Base-by-base conservation (phyloP, 2,329 filamentous ascomycete species). In the Cryphonectria carpinicola region DNA sequence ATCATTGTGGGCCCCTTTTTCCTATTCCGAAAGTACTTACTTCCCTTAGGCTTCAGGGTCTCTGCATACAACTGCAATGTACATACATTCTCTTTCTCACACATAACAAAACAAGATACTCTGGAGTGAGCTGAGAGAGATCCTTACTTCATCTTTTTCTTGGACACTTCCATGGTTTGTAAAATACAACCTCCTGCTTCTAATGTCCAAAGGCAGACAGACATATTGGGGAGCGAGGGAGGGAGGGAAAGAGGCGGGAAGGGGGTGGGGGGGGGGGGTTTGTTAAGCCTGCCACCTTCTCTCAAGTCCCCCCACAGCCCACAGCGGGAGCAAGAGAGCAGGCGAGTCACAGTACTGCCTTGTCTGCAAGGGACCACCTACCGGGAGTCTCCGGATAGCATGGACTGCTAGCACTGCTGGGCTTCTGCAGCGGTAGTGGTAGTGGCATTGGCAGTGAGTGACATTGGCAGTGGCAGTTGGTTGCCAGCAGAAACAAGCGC, bases 381-480 rank as follows among this genome's bases (percentile, higher is more conserved):
- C 28, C 63, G 63, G 63, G 63, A 52, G 25, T 32, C 41, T 43
- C 63, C 63, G 41, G 63, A 28, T 43, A 65, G 63, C 25, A 17
- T 65, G 2, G 14, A 46, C 28, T 25, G n/a, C 63, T 49, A 22
- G 41, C 37, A 39, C 22, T n/a, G 19, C 25, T n/a, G 39, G n/a
- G 8, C 17, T 41, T 37, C 61, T 63, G 14, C 19, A 60, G 22
- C 32, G 19, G 56, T 32, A 58, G 25, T 39, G 14, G 25, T 25
- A 37, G 17, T 35, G 13, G 43, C 19, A 22, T 49, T 22, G n/a
- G 54, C 25, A 54, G 49, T 28, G 8, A 37, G 17, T 35, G 13
- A 19, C 19, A 22, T 49, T 22, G n/a, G 54, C 25, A 54, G 49
- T 28, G 8, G 49, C 52, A 56, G 13, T 56, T 56, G 46, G 19